Conservation (phyloP, 2,329 filamentous ascomycete genomes). For the Stagonosporopsis rhizophila region DNA sequence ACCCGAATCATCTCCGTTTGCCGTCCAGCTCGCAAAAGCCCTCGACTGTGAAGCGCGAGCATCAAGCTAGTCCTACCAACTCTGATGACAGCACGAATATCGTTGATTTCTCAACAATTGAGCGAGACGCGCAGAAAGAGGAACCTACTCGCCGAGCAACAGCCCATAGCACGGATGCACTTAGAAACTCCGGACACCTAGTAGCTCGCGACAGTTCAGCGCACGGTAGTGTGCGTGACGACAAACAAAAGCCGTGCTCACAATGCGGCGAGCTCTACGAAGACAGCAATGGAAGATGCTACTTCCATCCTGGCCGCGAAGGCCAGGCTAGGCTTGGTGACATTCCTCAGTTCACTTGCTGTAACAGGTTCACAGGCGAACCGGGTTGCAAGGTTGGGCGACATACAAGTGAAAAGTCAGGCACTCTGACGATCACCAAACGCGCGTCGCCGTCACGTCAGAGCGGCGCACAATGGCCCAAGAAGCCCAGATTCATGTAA, state of each 20-base stretch:
- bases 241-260: slow-evolving; percentile 17
- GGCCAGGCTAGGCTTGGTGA: not conserved
- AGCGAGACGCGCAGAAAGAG: not conserved
- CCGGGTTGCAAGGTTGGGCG: slow-evolving; percentile 22
- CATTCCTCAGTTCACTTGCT: slow-evolving; percentile 20
- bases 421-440: not conserved
- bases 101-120: slow-evolving; percentile 15
- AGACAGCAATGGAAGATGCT: slow-evolving; percentile 12
- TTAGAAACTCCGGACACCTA: not conserved
- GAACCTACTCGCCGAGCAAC: not conserved
- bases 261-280: slow-evolving; percentile 23
- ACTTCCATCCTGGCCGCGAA: slow-evolving; percentile 26
- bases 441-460: slow-evolving; percentile 4
- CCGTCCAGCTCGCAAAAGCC: not conserved
- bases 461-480: not conserved
- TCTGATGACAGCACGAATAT: slow-evolving; percentile 22
- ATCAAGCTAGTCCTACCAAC: slow-evolving; percentile 2
- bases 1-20: not conserved
- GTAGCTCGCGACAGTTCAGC: not conserved
- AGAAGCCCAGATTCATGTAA: slow-evolving; percentile 14
- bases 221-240: not conserved
- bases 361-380: slow-evolving; percentile 12
- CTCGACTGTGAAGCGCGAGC: slow-evolving; percentile 20
- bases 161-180: not conserved
- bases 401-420: slow-evolving; percentile 8